Percentiles rank a stretch among this genome's conserved stretches.
phyloP scores from a whole-genome alignment of 2,329 filamentous ascomycete genomes.

The Colletotrichum godetiae region DNA sequence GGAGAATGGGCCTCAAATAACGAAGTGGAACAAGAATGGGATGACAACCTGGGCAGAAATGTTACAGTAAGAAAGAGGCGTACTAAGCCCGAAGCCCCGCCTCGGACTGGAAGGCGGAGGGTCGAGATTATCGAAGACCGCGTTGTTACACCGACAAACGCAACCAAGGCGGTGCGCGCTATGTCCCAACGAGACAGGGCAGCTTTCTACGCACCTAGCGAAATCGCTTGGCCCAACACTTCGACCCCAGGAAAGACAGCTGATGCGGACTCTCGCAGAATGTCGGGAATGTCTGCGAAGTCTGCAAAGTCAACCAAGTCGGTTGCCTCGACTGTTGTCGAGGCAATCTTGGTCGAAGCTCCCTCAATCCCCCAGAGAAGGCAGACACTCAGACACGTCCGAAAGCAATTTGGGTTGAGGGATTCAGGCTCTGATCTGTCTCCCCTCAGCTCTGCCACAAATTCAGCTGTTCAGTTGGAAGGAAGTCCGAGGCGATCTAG shows the following conservation, averaged over 20 bases:
- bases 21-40: slow-evolving; percentile 66
- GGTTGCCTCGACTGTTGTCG: slow-evolving; percentile 66
- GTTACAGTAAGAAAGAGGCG: slow-evolving; percentile 63
- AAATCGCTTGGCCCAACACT: slow-evolving; percentile 43
- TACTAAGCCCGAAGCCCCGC: slow-evolving; percentile 34
- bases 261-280: slow-evolving; percentile 58
- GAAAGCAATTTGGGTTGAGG: slow-evolving; percentile 64
- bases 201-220: slow-evolving; percentile 50
- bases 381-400: slow-evolving; percentile 71
- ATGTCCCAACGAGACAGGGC: slow-evolving; percentile 58
- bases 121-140: slow-evolving; percentile 60
- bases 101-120: slow-evolving; percentile 41
- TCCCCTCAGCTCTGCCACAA: slow-evolving; percentile 54
- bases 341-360: slow-evolving; percentile 66
- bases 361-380: slow-evolving; percentile 55
- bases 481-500: slow-evolving; percentile 44
- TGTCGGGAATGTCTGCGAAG: slow-evolving; percentile 65
- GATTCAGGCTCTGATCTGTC: slow-evolving; percentile 57
- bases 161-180: slow-evolving; percentile 60
- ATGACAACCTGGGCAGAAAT: slow-evolving; percentile 64
- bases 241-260: slow-evolving; percentile 53
- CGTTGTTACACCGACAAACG: slow-evolving; percentile 61
- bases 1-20: slow-evolving; percentile 65
- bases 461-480: slow-evolving; percentile 48
- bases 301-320: slow-evolving; percentile 67